These are phyloP conservation scores for Hypoxylon rubiginosum DNA, from an alignment of 2,329 filamentous ascomycete genomes.

Conservation along the genomic window DNA sequence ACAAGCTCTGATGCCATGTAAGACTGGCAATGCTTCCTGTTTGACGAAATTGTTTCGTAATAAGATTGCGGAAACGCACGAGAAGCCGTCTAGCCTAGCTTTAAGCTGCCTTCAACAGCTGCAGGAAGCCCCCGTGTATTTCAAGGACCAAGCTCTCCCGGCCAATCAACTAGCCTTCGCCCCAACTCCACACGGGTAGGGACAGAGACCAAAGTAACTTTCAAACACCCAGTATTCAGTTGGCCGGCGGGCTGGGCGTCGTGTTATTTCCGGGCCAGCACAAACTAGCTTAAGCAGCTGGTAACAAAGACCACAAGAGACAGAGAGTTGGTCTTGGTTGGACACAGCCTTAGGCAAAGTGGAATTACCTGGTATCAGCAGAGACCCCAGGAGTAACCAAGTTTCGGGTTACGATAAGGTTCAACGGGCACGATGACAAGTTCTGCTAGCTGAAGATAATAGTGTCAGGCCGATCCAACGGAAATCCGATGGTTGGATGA, in stretches of 20 bases:
- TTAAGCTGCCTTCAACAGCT: slow-evolving; percentile 40
- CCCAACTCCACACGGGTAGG: slow-evolving; percentile 38
- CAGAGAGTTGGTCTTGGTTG: slow-evolving; percentile 9
- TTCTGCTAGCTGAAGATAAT: slow-evolving; percentile 15
- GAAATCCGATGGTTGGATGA: slow-evolving; percentile 4
- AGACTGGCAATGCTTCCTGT: slow-evolving; percentile 34
- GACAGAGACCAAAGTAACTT: slow-evolving; percentile 37
- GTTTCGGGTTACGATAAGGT: slow-evolving; percentile 15
- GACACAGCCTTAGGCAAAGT: slow-evolving; percentile 20
- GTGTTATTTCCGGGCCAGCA: slow-evolving; percentile 21
- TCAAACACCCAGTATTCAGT: slow-evolving; percentile 32
- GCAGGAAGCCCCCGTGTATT: slow-evolving; percentile 39
- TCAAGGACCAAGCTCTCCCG: slow-evolving; percentile 18
- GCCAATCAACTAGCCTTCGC: slow-evolving; percentile 35
- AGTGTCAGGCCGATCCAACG: slow-evolving; percentile 11
- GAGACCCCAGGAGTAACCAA: neutral
- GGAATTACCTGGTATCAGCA: slow-evolving; percentile 11
- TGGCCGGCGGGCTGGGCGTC: slow-evolving; percentile 16
- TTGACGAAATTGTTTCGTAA: slow-evolving; percentile 36
- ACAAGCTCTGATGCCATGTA: slow-evolving; percentile 43
- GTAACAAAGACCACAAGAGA: slow-evolving; percentile 17
- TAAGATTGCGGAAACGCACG: slow-evolving; percentile 27
- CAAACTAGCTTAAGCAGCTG: slow-evolving; percentile 10
- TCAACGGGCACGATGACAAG: slow-evolving; percentile 15
- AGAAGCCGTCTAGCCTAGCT: slow-evolving; percentile 31